Percentiles rank a stretch among this genome's conserved stretches.
These are phyloP conservation scores for Gnomoniopsis sp. DNA, from an alignment of 2,329 filamentous ascomycete genomes.

Conservation along the genomic window DNA sequence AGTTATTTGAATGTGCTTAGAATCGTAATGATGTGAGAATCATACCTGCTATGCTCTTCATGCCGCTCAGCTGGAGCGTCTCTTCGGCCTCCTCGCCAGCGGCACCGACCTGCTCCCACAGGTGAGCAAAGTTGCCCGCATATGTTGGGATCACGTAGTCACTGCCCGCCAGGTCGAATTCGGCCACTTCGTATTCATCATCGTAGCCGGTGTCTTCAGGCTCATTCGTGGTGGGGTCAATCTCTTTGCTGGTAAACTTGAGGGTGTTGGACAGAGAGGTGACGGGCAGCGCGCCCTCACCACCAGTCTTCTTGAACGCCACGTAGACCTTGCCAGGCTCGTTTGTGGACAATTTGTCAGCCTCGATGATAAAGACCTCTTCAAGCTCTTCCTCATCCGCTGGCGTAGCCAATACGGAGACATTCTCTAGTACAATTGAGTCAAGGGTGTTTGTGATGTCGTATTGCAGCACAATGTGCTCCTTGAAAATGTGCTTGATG, in stretches of 20 bases:
- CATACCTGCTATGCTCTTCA: slow-evolving; percentile 90
- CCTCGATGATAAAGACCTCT: slow-evolving; percentile 92
- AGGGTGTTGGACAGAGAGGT: slow-evolving; percentile 87
- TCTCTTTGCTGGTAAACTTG: slow-evolving; percentile 97
- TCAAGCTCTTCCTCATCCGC: slow-evolving; percentile 78
- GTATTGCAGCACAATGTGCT: slow-evolving; percentile 92
- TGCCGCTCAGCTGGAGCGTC: slow-evolving; percentile 80
- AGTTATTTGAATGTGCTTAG: neutral
- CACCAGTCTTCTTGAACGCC: slow-evolving; percentile 80
- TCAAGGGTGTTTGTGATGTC: slow-evolving; percentile 97
- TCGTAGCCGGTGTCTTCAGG: slow-evolving; percentile 92
- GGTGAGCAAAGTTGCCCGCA: slow-evolving; percentile 89
- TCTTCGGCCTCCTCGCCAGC: slow-evolving; percentile 86
- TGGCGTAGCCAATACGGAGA: slow-evolving; percentile 77
- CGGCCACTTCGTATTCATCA: slow-evolving; percentile 95
- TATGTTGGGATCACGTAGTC: slow-evolving; percentile 95
- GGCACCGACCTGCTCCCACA: slow-evolving; percentile 93
- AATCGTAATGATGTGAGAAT: neutral
- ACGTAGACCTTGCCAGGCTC: slow-evolving; percentile 94
- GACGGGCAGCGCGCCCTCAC: slow-evolving; percentile 72
- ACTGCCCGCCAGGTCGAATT: slow-evolving; percentile 84
- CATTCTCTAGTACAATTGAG: slow-evolving; percentile 85
- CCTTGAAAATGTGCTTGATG: slow-evolving; percentile 97
- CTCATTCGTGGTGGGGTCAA: slow-evolving; percentile 90
- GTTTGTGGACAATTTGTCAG: slow-evolving; percentile 75